Base-by-base conservation (phyloP, 2,329 filamentous ascomycete species). In the Ophidiomyces ophidiicola region DNA sequence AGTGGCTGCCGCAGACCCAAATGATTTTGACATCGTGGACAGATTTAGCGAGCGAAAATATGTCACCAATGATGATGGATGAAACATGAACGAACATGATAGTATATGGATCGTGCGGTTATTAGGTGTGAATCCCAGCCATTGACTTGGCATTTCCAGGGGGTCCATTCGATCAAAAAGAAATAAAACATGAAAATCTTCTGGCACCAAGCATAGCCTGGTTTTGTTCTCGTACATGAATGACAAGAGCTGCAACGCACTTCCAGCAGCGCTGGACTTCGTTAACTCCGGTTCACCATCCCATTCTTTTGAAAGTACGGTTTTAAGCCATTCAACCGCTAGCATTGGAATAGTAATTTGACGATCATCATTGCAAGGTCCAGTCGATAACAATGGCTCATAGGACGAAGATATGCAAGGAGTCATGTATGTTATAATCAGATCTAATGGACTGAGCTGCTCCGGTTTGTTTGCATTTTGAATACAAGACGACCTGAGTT, bases 41-140 rank as follows among this genome's bases (percentile, higher is more conserved):
- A 90, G 85, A 54, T 94, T 94, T 52, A 94, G 78, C 3, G 84
- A 76, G 12, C 88, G 78, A 56, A 96, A 94, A 55, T 86, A 93
- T 0, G 76, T 77, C 2, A 93, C 79, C 2, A 93, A 63, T 1
- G 76, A 75, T 0, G 78, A 70, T 0, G 78, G 71, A 14, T 72
- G 76, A 51, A 94, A 94, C 0, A 96, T 68, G 53, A 81, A 92
- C 0, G 83, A 76, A 46, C 81, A 84, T 43, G 86, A 78, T 3
- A 96, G 64, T 0, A 96, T 64, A 57, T 94, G 86, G 15, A 78
- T 64, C 19, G 66, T 74, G 48, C 77, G 76, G 43, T 69, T 74
- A 21, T 75, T 78, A 0, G 72, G 65, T 2, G 63, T 64, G 44
- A 75, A 78, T 3, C 71, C 68, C 37, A 79, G 58, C 82, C 78